These are phyloP conservation scores for Russula sp. DNA, from an alignment of 768 basidiomycete species.

Conservation along the genomic window DNA sequence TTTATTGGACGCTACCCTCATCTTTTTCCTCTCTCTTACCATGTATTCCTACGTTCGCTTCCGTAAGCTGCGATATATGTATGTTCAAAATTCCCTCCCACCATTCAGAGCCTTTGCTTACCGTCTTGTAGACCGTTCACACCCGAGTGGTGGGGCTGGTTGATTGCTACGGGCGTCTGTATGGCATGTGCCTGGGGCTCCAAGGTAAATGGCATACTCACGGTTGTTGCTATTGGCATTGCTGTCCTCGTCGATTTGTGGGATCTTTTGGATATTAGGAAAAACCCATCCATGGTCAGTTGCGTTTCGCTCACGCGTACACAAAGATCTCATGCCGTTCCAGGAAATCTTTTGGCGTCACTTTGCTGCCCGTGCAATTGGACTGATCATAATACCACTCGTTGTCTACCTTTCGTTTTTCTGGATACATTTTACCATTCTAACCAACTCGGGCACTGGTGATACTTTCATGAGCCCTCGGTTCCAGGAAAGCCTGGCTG, in stretches of 20 bases:
- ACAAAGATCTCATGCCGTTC: constrained; percentile 3
- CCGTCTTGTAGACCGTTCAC: constrained; percentile 68
- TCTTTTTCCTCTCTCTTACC: constrained; percentile 94
- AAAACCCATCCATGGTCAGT: constrained; percentile 67
- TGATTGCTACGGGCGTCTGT: constrained; percentile 82
- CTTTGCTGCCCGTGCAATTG: constrained; percentile 79
- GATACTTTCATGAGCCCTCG: constrained; percentile 97
- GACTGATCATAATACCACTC: constrained; percentile 85
- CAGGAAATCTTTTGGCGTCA: constrained; percentile 78
- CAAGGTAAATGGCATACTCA: constrained; percentile 95
- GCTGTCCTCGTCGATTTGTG: constrained; percentile 94
- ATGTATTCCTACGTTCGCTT: constrained; percentile 93
- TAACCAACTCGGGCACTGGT: constrained; percentile 86
- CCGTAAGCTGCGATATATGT: constrained; percentile 90
- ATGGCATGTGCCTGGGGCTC: constrained; percentile 97
- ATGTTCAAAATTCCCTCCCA: constrained; percentile 33
- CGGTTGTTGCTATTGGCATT: constrained; percentile 82
- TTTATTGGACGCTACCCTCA: constrained; percentile 87
- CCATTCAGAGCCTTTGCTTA: constrained; percentile 18
- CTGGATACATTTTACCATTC: constrained; percentile 89
- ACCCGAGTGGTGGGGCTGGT: constrained; percentile 92
- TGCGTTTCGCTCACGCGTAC: not conserved
- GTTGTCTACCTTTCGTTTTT: constrained; percentile 93
- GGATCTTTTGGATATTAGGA: constrained; percentile 84
- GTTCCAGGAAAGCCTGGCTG: constrained; percentile 93